A percentile compares a stretch with the other conserved stretches of the same genome.
Conservation (phyloP, 2,329 filamentous ascomycete genomes). For the Sphaerulina populicola region DNA sequence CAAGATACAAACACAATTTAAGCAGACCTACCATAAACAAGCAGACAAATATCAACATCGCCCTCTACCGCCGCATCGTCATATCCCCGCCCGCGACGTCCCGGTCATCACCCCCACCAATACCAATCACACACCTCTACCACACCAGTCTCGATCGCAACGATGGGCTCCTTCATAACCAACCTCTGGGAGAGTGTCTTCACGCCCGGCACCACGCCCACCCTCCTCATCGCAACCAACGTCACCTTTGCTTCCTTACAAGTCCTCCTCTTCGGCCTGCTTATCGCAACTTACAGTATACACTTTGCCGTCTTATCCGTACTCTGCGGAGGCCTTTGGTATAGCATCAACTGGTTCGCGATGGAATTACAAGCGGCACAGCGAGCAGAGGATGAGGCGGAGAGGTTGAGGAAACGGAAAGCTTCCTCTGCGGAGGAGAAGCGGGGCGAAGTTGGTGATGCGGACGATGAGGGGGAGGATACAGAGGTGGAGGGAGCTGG, state of each 20-base stretch:
- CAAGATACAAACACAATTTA: too few relatives aligned
- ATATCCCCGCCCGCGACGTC: too few relatives aligned
- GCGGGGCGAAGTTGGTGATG: constrained; percentile 27
- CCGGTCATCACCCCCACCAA: too few relatives aligned
- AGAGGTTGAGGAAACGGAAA: constrained; percentile 37
- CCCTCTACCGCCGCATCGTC: too few relatives aligned
- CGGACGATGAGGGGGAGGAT: constrained; percentile 43
- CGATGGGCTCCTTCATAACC: constrained; percentile 50
- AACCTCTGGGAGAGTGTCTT: constrained; percentile 90
- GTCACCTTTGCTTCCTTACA: constrained; percentile 80
- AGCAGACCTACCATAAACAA: too few relatives aligned
- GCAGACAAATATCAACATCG: too few relatives aligned
- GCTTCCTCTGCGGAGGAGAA: constrained; percentile 16
- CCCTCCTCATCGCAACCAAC: constrained; percentile 83
- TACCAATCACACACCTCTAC: background rate
- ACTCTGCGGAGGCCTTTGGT: constrained; percentile 78
- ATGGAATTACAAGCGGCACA: constrained; percentile 49
- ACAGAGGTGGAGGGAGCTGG: constrained; percentile 30
- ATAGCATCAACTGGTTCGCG: constrained; percentile 94
- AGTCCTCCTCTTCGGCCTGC: constrained; percentile 63
- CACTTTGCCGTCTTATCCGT: constrained; percentile 79
- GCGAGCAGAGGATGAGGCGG: constrained; percentile 44
- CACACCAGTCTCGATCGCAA: background rate
- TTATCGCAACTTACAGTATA: constrained; percentile 74
- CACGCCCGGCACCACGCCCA: constrained; percentile 80